Evolutionary conservation across 371 early-diverging fungal genomes (phyloP).

Genomic region (Entomophthora muscae): DNA sequence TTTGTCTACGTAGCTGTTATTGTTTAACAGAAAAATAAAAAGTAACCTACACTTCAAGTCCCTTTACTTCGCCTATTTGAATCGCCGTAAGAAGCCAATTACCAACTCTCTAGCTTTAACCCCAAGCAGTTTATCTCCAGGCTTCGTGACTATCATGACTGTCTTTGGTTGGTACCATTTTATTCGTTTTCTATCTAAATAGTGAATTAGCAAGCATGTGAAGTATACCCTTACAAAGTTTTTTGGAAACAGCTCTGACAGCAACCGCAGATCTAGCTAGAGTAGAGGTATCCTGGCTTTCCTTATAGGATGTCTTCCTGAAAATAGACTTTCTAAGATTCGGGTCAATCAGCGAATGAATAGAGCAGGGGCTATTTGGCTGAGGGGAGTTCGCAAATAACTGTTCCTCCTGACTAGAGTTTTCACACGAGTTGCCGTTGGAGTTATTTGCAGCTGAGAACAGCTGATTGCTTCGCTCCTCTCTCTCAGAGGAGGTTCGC

Average conservation of each 20-base stretch:
- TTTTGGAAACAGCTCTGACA: conserved; percentile 5
- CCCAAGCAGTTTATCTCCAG: conserved; percentile 57
- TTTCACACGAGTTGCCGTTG: background rate
- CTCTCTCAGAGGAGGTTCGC: background rate
- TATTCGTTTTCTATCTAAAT: background rate
- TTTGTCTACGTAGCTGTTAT: conserved; percentile 27
- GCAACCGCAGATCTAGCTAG: conserved; percentile 6
- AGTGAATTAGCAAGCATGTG: background rate
- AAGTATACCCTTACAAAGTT: background rate
- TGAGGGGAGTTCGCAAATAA: background rate
- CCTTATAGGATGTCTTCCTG: background rate
- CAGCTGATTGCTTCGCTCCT: background rate
- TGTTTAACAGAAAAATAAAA: conserved; percentile 5
- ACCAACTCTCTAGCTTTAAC: conserved; percentile 62
- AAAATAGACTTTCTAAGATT: conserved; percentile 2
- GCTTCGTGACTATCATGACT: conserved; percentile 71
- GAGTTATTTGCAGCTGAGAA: background rate
- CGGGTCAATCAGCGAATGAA: conserved; percentile 1
- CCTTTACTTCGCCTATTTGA: conserved; percentile 21
- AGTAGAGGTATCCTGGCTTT: conserved; percentile 1
- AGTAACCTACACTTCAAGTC: conserved; percentile 37
- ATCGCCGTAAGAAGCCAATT: conserved; percentile 45
- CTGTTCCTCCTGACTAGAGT: background rate
- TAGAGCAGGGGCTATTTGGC: background rate
- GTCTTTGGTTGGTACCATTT: conserved; percentile 1